Conservation (phyloP, 257 asterid genomes). For the Henckelia pumila region DNA sequence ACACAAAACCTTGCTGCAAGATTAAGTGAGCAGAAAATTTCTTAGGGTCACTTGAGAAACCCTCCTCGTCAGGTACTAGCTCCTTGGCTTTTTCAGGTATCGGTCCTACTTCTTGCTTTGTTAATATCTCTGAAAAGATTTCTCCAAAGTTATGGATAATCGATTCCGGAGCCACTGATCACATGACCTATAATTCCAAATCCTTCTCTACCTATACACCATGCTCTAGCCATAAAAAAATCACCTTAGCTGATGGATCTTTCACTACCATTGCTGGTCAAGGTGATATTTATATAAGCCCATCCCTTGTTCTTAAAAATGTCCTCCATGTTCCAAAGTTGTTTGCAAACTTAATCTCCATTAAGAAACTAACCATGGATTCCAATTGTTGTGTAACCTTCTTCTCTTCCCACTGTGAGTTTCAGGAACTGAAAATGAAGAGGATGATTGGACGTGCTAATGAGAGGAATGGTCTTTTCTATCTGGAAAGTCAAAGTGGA, state of each 20-base stretch:
- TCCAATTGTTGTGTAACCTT: not conserved
- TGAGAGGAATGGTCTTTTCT: conserved; percentile 9
- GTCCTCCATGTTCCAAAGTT: conserved; percentile 22
- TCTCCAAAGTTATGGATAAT: conserved; percentile 1
- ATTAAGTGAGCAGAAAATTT: not conserved
- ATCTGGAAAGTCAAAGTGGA: conserved; percentile 1
- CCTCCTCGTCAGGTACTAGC: not conserved
- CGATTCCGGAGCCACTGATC: conserved; percentile 21
- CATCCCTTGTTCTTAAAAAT: conserved; percentile 8
- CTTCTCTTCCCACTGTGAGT: not conserved
- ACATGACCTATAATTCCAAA: not conserved
- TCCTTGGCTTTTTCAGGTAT: conserved; percentile 19
- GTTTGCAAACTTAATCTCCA: conserved; percentile 10
- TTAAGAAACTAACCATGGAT: conserved; percentile 4
- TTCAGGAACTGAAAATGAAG: conserved; percentile 13
- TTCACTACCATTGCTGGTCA: conserved; percentile 18
- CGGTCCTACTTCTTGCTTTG: not conserved
- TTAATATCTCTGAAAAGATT: not conserved
- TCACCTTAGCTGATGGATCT: conserved; percentile 12
- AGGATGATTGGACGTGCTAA: conserved; percentile 19
- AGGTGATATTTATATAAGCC: conserved; percentile 3
- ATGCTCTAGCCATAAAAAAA: conserved; percentile 2
- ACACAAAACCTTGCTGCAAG: not conserved
- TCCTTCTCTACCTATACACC: not conserved
- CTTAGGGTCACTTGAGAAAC: not conserved